Percentiles rank a stretch among this genome's conserved stretches.
Conservation (phyloP, 2,329 filamentous ascomycete species). For the Ciborinia camelliae region DNA sequence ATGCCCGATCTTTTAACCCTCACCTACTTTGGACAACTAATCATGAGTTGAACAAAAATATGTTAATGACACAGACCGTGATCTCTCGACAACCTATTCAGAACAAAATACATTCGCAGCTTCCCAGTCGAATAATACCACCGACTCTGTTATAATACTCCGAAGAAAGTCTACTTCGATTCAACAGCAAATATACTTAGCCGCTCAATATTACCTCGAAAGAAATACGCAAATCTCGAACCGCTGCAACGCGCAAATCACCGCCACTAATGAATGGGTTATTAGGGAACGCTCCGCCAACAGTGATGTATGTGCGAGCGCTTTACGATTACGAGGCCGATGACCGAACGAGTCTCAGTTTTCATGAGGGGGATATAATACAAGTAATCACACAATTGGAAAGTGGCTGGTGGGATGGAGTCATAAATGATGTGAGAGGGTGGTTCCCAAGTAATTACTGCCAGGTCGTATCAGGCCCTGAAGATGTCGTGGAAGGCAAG, state of each 20-base stretch:
- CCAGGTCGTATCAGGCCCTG: slow-evolving; percentile 73
- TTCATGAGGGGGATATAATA: slow-evolving; percentile 94
- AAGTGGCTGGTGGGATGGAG: slow-evolving; percentile 99
- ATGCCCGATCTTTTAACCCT: slow-evolving; percentile 7
- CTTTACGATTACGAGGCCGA: slow-evolving; percentile 98
- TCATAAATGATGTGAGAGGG: slow-evolving; percentile 92
- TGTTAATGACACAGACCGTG: slow-evolving; percentile 21
- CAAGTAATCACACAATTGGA: slow-evolving; percentile 98
- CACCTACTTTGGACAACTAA: slow-evolving; percentile 5
- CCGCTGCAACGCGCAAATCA: slow-evolving; percentile 31
- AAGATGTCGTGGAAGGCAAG: slow-evolving; percentile 64
- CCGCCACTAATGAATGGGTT: slow-evolving; percentile 56
- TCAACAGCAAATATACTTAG: slow-evolving; percentile 23
- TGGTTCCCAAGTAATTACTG: slow-evolving; percentile 99
- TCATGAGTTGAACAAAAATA: slow-evolving; percentile 22
- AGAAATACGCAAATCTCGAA: slow-evolving; percentile 23
- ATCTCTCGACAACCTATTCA: slow-evolving; percentile 16
- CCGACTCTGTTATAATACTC: slow-evolving; percentile 21
- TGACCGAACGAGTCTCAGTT: slow-evolving; percentile 93
- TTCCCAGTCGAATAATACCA: slow-evolving; percentile 20
- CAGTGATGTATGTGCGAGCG: slow-evolving; percentile 86
- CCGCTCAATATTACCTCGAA: slow-evolving; percentile 21
- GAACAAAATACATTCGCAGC: slow-evolving; percentile 16
- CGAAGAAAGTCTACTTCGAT: slow-evolving; percentile 21
- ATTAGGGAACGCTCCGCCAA: slow-evolving; percentile 55